phyloP scores from a whole-genome alignment of 2,329 filamentous ascomycete genomes.

The Tricladium varicosporioides region DNA sequence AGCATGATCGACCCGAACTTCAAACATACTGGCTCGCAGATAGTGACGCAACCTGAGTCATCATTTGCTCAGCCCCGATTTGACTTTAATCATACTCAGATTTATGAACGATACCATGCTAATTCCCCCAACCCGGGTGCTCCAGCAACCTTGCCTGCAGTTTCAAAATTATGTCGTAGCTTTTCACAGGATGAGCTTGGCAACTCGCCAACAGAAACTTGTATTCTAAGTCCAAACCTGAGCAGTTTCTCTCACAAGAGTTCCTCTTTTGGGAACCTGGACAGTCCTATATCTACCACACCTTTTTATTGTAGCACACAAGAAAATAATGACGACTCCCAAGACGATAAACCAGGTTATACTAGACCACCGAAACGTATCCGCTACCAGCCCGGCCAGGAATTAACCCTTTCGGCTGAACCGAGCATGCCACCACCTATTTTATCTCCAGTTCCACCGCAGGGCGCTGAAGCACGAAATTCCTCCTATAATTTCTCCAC shows the following conservation, averaged over 20 bases:
- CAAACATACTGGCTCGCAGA: slow-evolving; percentile 5
- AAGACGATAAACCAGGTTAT: slow-evolving; percentile 5
- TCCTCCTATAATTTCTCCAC: slow-evolving; percentile 4
- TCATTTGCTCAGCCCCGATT: slow-evolving; percentile 4
- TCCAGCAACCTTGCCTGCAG: slow-evolving; percentile 5
- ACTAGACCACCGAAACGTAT: slow-evolving; percentile 23
- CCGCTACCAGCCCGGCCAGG: slow-evolving; percentile 17
- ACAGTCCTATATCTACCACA: slow-evolving; percentile 19
- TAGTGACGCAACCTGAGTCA: slow-evolving; percentile 8
- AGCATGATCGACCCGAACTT: slow-evolving; percentile 24
- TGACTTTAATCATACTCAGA: slow-evolving; percentile 20
- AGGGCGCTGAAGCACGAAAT: slow-evolving; percentile 13
- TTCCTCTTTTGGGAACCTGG: slow-evolving; percentile 9
- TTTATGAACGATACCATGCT: slow-evolving; percentile 24
- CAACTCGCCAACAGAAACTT: slow-evolving; percentile 27
- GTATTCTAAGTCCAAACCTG: slow-evolving; percentile 16
- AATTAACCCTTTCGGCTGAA: slow-evolving; percentile 6
- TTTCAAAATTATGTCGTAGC: slow-evolving; percentile 15
- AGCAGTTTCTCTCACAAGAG: slow-evolving; percentile 16
- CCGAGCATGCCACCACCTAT: slow-evolving; percentile 25
- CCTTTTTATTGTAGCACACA: slow-evolving; percentile 13
- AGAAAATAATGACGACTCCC: slow-evolving; percentile 3
- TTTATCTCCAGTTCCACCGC: slow-evolving; percentile 9
- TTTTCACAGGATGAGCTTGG: slow-evolving; percentile 11
- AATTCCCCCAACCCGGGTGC: not conserved